Conservation (phyloP, 352 stramenopile species). For the Phytophthora idaei region DNA sequence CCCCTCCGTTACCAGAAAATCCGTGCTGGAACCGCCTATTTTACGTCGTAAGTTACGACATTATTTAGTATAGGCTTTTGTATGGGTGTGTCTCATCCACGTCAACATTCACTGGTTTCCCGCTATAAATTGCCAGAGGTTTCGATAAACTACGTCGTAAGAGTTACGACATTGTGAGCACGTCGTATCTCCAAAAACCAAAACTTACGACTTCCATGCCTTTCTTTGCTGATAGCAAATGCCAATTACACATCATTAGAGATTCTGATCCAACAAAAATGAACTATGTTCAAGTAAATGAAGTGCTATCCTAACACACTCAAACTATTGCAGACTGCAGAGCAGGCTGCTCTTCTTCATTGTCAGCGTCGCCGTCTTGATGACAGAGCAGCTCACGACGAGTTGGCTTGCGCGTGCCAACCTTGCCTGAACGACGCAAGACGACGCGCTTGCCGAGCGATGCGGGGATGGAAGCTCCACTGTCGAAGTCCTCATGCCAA, state of each 20-base stretch:
- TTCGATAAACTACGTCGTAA: not conserved
- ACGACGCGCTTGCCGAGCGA: too few relatives aligned
- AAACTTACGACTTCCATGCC: not conserved
- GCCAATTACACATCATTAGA: not conserved
- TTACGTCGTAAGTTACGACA: not conserved
- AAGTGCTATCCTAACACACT: not conserved
- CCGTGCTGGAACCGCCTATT: not conserved
- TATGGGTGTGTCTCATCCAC: not conserved
- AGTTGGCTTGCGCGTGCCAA: not conserved
- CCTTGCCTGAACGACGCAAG: too few relatives aligned
- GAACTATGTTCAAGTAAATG: not conserved
- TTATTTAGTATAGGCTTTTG: not conserved
- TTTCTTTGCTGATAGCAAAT: not conserved
- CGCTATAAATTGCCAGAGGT: too few relatives aligned
- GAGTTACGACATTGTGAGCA: not conserved
- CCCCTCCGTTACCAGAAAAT: not conserved
- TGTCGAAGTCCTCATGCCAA: too few relatives aligned
- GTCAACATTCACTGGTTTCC: not conserved
- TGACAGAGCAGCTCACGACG: not conserved
- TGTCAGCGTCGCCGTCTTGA: not conserved
- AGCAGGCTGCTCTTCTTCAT: not conserved
- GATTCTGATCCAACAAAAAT: not conserved
- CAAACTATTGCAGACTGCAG: not conserved
- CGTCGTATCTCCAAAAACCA: not conserved
- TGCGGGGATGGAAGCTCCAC: too few relatives aligned